Base-by-base conservation (phyloP, 179 eudicot genomes). In the Patellifolia procumbens region DNA sequence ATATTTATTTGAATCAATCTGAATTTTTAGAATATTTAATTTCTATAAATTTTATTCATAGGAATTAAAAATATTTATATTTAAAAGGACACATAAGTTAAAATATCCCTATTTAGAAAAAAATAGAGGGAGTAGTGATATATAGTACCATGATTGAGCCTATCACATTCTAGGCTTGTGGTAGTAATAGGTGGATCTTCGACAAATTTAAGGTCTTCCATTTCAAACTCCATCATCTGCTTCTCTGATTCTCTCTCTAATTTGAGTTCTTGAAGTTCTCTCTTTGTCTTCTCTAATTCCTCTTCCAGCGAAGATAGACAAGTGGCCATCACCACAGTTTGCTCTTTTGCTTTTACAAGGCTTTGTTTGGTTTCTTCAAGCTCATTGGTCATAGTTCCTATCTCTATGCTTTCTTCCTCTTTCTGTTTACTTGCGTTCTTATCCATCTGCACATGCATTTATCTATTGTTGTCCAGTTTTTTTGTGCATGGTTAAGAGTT, bases 281-380 rank as follows among this genome's bases (percentile, higher is more conserved):
- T 73, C 65, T 83, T 94, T 8, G 97, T 89, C 56, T 82, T 79
- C 70, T 92, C 91, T 12, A 94, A 94, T 62, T 94, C 97, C 43
- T 88, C 85, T 73, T 87, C 84, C 1, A 92, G 76, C 1, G 92
- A 80, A 48, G 90, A 83, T 53, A 92, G 78, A 76, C 83, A 83
- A 28, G 69, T 83, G 0, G 93, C 90, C 93, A 94, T 92, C 4
- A 75, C 63, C 76, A 78, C 69, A 20, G 92, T 83, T 35, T 90
- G 90, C 49, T 94, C 94, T 77, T 77, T 82, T 1, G 95, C 92
- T 66, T 85, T 90, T 55, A 77, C 48, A 7, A 93, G 92, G 76
- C 81, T 86, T 72, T 89, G 86, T 61, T 86, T 93, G 8, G 95
- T 88, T 83, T 89, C 89, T 70, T 91, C 87, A 43, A 93, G 81